phyloP scores from a whole-genome alignment of 495 filamentous ascomycete genomes.

The Aspergillus homomorphus region DNA sequence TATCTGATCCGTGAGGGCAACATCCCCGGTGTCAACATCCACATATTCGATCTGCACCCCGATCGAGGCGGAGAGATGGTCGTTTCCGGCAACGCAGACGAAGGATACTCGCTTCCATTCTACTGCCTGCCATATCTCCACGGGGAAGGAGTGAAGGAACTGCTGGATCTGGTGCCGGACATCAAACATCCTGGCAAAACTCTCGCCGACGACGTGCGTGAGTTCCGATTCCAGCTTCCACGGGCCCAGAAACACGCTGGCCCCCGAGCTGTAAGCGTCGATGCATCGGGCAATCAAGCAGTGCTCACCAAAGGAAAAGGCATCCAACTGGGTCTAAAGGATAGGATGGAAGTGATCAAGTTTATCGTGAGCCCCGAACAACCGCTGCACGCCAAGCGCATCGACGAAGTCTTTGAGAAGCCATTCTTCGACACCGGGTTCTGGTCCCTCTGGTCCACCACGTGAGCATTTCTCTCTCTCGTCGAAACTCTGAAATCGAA shows the following conservation, averaged over 20 bases:
- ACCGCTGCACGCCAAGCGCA: slow-evolving; percentile 24
- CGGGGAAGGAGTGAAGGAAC: slow-evolving; percentile 34
- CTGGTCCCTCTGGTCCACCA: slow-evolving; percentile 39
- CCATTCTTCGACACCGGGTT: slow-evolving; percentile 37
- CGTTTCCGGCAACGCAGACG: slow-evolving; percentile 23
- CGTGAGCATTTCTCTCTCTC: slow-evolving; percentile 14
- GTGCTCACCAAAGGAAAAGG: background rate
- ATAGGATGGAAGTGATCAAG: slow-evolving; percentile 29
- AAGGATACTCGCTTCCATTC: slow-evolving; percentile 32
- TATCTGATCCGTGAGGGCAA: slow-evolving; percentile 39
- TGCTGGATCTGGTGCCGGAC: slow-evolving; percentile 30
- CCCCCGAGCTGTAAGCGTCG: background rate
- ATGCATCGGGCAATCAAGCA: slow-evolving; percentile 4
- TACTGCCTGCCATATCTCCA: slow-evolving; percentile 34
- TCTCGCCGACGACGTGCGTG: slow-evolving; percentile 13
- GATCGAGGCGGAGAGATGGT: slow-evolving; percentile 31
- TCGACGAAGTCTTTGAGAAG: slow-evolving; percentile 32
- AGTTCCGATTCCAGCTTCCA: background rate
- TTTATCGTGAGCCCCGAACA: slow-evolving; percentile 29
- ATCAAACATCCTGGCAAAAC: slow-evolving; percentile 6
- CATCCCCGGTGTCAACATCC: slow-evolving; percentile 30
- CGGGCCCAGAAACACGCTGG: slow-evolving; percentile 12
- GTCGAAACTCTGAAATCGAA: background rate
- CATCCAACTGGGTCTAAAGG: slow-evolving; percentile 14
- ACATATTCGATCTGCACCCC: slow-evolving; percentile 32